Percentiles rank a stretch among this genome's conserved stretches.
These are phyloP conservation scores for Plantago ovata DNA, from an alignment of 257 asterid genomes.

Conservation along the genomic window DNA sequence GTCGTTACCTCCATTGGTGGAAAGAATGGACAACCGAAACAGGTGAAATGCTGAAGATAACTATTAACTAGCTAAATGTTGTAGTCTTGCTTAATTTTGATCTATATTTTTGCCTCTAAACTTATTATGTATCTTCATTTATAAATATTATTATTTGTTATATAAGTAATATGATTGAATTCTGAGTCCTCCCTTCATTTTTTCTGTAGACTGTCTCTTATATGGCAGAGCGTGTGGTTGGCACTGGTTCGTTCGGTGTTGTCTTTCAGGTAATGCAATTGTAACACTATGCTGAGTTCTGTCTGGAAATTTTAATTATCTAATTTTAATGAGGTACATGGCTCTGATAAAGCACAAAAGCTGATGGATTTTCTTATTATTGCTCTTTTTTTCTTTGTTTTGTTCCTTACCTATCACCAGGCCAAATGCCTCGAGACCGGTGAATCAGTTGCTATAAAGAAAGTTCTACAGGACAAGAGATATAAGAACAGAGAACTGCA, in stretches of 20 bases:
- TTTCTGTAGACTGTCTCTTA: slow-evolving; percentile 65
- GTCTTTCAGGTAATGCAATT: slow-evolving; percentile 69
- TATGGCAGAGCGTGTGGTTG: slow-evolving; percentile 59
- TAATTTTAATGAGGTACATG: no score
- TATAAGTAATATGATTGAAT: not conserved
- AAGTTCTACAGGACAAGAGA: slow-evolving; percentile 53
- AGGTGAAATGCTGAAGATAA: slow-evolving; percentile 35
- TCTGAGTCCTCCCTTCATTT: slow-evolving; percentile 12
- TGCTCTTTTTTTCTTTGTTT: not conserved
- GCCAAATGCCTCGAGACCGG: slow-evolving; percentile 53
- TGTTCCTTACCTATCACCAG: slow-evolving; percentile 15
- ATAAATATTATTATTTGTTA: no score
- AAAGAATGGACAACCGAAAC: slow-evolving; percentile 71
- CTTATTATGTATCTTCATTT: not conserved
- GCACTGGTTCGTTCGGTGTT: slow-evolving; percentile 64
- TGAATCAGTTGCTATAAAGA: slow-evolving; percentile 58
- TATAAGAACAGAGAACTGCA: slow-evolving; percentile 53
- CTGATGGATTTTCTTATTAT: no score
- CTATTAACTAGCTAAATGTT: not conserved
- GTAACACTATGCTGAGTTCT: not conserved
- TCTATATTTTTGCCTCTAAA: slow-evolving; percentile 1
- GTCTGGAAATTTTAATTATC: no score
- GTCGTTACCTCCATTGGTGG: slow-evolving; percentile 74
- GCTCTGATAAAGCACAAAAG: not conserved
- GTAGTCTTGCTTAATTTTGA: not conserved